These are phyloP conservation scores for Pyrenophora teres DNA, from an alignment of 2,329 filamentous ascomycete genomes.

Conservation along the genomic window DNA sequence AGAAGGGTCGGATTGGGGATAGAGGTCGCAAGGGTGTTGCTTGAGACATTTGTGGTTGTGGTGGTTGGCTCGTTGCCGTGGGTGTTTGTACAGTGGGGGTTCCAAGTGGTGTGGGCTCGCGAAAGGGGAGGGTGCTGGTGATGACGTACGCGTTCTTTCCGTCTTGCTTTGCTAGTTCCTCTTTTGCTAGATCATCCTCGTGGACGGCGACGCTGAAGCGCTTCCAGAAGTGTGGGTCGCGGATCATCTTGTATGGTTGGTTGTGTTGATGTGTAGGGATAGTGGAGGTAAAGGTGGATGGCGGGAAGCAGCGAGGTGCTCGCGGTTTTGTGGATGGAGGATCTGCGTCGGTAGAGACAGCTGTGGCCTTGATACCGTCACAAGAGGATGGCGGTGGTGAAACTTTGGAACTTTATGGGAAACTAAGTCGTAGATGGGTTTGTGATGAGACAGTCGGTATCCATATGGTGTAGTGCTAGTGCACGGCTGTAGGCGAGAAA, in stretches of 20 bases:
- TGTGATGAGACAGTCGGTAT: neutral
- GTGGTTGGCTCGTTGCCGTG: constrained; percentile 13
- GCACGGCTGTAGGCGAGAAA: neutral
- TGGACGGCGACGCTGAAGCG: constrained; percentile 64
- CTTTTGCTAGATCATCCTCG: constrained; percentile 55
- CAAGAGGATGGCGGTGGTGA: neutral
- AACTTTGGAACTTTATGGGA: neutral
- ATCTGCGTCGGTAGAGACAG: neutral
- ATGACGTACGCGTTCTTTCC: constrained; percentile 49
- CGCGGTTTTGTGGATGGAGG: neutral
- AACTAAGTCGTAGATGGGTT: neutral
- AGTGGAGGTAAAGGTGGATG: neutral
- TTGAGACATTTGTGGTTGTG: neutral
- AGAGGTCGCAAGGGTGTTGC: neutral
- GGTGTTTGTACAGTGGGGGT: constrained; percentile 29
- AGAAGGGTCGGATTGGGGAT: neutral
- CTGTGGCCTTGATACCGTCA: neutral
- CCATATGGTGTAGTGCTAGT: neutral
- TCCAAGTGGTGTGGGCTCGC: constrained; percentile 18
- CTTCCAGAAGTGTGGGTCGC: constrained; percentile 64
- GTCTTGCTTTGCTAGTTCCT: constrained; percentile 22
- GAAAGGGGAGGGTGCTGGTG: constrained; percentile 21
- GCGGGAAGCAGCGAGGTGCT: neutral
- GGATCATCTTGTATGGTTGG: constrained; percentile 50
- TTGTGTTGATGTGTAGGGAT: neutral